Evolutionary conservation across 306 rosid species (phyloP), one percentile per base, ranked within the genome.

Genomic region (Canavalia ensiformis): DNA sequence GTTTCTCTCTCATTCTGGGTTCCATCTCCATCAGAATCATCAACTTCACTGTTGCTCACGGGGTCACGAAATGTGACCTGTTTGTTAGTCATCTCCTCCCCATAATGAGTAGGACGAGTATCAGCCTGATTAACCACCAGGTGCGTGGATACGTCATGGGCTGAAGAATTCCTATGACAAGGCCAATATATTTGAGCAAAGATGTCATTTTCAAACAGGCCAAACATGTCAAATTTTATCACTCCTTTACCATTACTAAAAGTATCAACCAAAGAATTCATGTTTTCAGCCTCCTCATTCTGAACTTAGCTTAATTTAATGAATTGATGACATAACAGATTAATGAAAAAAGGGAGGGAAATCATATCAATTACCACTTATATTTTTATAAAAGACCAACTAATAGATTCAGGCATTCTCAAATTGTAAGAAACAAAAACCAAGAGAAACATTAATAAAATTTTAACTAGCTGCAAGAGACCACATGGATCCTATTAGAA

Each of bases 41-140:
- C 96, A 64, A 85, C 78, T 81, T 93, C 97, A 83, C 50, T 88
- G 82, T 87, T 82, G 89, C 87, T 88, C 75, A 93, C 87, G 45
- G 93, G 95, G 6, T 83, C 97, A 87, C 89, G 91, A 87, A 95
- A 91, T 81, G 87, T 93, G 81, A 95, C 99, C 89, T 93, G 97
- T 76, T 88, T 95, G 84, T 88, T 93, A 69, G 93, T 29, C 75
- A 83, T 71, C 87, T 89, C 98, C 80, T 86, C 94, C 63, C 78
- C 86, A 82, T 91, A 90, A 59, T 35, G 91, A 57, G 84, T 29
- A 81, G 85, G 74, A 70, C 11, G 85, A 60, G 68, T 74, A 77
- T 83, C 83, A 63, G 81, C 89, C 37, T 64, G 88, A 82, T 77
- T 74, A 47, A 56, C 88, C 37, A 77, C 81, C 74, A 76, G 82